phyloP scores from a whole-genome alignment of 2,329 filamentous ascomycete genomes.

The Biscogniauxia mediterranea region DNA sequence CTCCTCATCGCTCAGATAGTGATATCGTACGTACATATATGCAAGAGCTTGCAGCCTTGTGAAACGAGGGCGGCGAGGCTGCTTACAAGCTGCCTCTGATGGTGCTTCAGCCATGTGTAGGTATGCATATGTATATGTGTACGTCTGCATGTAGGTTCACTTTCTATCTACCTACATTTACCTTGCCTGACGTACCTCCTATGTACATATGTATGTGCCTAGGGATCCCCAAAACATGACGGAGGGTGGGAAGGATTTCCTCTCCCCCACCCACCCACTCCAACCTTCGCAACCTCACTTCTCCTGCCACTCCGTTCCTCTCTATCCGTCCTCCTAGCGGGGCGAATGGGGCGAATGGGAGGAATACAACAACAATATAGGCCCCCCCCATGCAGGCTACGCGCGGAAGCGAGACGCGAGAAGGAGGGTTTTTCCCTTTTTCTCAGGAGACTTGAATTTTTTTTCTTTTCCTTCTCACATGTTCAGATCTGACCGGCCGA shows the following conservation, averaged over 20 bases:
- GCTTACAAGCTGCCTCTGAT: constrained; percentile 9
- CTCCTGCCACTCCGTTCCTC: neutral
- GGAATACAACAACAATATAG: too few species aligned
- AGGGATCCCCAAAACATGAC: neutral
- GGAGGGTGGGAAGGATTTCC: neutral
- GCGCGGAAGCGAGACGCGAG: too few species aligned
- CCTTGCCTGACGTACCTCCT: neutral
- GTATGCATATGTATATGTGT: neutral
- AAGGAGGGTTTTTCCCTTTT: neutral
- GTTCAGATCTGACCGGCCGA: neutral
- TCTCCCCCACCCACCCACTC: too few species aligned
- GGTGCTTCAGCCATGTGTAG: neutral
- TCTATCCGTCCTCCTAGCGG: neutral
- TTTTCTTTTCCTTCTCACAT: neutral
- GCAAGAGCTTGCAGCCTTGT: constrained; percentile 24
- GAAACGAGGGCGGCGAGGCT: constrained; percentile 22
- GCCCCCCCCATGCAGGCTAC: too few species aligned
- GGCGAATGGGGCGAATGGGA: too few species aligned
- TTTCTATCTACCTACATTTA: neutral
- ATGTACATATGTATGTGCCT: neutral
- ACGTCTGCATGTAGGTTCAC: neutral
- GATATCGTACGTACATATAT: constrained; percentile 3
- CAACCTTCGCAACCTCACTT: neutral
- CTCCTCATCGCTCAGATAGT: constrained; percentile 9
- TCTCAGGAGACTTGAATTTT: neutral